These are phyloP conservation scores for Ochromonas danica DNA, from an alignment of 108 stramenopile genomes.

Conservation along the genomic window DNA sequence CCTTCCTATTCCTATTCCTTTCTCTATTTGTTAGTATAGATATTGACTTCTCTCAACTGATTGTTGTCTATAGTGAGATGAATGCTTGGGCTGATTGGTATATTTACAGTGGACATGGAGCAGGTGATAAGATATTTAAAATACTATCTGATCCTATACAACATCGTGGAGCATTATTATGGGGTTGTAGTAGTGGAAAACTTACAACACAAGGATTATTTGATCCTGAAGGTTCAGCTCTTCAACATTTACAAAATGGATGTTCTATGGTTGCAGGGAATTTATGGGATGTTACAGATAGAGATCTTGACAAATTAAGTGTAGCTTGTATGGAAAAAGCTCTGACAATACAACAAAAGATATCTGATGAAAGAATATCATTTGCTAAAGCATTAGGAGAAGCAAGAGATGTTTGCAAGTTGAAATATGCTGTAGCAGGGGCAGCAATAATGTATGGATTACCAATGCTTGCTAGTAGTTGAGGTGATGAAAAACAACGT, in stretches of 20 bases:
- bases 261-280: conserved; percentile 92
- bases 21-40: neutral
- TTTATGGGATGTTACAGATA: conserved; percentile 97
- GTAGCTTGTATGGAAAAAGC: conserved; percentile 51
- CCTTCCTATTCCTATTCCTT: neutral
- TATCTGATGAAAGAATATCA: conserved; percentile 32
- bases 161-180: conserved; percentile 67
- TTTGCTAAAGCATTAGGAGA: conserved; percentile 74
- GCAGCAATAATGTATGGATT: conserved; percentile 93
- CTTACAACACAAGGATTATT: conserved; percentile 55
- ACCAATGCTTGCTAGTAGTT: too few relatives aligned
- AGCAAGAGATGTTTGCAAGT: conserved; percentile 79
- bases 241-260: conserved; percentile 81
- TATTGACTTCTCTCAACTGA: neutral
- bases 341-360: conserved; percentile 53
- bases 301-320: conserved; percentile 88
- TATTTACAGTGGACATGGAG: conserved; percentile 93
- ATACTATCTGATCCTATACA: conserved; percentile 29
- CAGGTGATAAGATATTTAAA: conserved; percentile 73
- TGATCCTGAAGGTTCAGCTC: conserved; percentile 88
- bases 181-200: conserved; percentile 92
- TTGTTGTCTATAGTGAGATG: conserved; percentile 35
- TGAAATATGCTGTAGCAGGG: conserved; percentile 79
- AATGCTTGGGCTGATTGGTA: conserved; percentile 65
- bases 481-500: too few relatives aligned